phyloP scores from a whole-genome alignment of 2,329 filamentous ascomycete species.

The Chaetomiaceae sp. region DNA sequence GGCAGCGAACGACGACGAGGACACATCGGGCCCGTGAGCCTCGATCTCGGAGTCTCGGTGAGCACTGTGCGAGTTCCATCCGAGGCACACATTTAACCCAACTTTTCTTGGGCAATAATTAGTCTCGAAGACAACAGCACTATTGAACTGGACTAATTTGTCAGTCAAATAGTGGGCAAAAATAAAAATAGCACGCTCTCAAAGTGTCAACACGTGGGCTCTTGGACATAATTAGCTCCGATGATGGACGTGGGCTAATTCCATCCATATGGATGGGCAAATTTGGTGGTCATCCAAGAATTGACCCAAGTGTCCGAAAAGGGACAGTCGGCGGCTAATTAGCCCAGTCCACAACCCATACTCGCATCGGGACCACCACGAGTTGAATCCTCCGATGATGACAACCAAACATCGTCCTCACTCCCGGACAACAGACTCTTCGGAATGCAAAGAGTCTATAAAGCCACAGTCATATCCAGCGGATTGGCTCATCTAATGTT shows the following conservation, averaged over 20 bases:
- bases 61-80: constrained; percentile 4
- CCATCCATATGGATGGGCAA: constrained; percentile 1
- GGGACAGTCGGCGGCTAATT: constrained; percentile 25
- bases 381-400: not conserved
- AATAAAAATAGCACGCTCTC: constrained; percentile 16
- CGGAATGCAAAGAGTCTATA: no score
- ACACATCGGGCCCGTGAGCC: not conserved
- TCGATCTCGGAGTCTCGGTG: constrained; percentile 12
- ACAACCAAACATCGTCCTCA: not conserved
- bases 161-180: constrained; percentile 5
- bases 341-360: constrained; percentile 10
- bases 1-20: not conserved
- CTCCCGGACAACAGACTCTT: no score
- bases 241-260: constrained; percentile 18
- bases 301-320: constrained; percentile 21
- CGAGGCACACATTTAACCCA: not conserved
- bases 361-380: not conserved
- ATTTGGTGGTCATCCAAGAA: not conserved
- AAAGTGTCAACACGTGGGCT: not conserved
- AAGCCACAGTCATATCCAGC: not conserved
- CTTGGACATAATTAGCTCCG: constrained; percentile 25
- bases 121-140: not conserved
- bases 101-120: constrained; percentile 1
- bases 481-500: not conserved
- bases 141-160: constrained; percentile 10